A percentile compares a stretch with the other conserved stretches of the same genome.
Conservation (phyloP, 2,329 filamentous ascomycete genomes). For the Cercospora beticola region DNA sequence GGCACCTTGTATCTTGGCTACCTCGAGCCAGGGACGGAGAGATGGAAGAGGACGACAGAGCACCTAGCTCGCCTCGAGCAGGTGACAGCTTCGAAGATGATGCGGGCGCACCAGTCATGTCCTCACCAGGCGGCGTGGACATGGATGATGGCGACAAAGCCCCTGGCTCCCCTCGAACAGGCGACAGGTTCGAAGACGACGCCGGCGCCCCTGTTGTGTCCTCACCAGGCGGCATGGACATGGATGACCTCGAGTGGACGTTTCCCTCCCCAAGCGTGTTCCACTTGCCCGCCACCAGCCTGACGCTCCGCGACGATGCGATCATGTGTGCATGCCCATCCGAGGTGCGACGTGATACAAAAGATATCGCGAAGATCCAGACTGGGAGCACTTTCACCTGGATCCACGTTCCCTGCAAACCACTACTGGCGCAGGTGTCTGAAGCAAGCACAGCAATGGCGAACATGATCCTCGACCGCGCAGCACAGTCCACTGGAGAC, state of each 20-base stretch:
- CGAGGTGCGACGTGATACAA: conserved; percentile 8
- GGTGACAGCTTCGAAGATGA: neutral
- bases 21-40: neutral
- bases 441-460: neutral
- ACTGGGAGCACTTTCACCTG: conserved; percentile 9
- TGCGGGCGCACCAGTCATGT: neutral
- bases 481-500: neutral
- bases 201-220: neutral
- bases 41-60: conserved; percentile 8
- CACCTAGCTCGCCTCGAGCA: neutral
- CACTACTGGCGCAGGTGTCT: conserved; percentile 8
- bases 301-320: neutral
- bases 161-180: neutral
- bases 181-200: neutral
- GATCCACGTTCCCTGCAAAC: conserved; percentile 23
- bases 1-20: neutral
- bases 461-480: neutral
- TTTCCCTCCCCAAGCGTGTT: neutral
- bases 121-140: neutral
- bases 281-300: neutral
- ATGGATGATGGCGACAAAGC: conserved; percentile 8
- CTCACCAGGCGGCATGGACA: neutral
- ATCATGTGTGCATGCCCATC: conserved; percentile 23
- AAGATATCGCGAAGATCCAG: conserved; percentile 11
- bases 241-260: neutral